phyloP scores from a whole-genome alignment of 2,329 filamentous ascomycete genomes.

The Xylaria sp. region DNA sequence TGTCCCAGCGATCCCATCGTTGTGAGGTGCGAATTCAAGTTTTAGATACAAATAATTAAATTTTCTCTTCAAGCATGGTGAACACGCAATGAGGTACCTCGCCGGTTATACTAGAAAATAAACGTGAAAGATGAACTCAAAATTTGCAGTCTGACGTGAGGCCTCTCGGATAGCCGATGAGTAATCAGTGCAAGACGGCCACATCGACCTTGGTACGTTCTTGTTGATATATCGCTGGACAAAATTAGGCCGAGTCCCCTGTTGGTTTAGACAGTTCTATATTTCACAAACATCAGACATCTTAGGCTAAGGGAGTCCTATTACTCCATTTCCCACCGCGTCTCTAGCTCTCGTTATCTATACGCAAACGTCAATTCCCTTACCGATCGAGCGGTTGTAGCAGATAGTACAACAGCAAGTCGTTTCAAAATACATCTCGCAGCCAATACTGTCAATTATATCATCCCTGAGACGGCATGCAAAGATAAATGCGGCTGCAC shows the following conservation, averaged over 20 bases:
- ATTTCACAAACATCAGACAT: neutral
- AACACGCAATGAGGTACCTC: neutral
- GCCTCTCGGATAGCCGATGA: neutral
- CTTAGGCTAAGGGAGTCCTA: neutral
- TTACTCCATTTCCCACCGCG: neutral
- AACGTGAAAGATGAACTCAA: neutral
- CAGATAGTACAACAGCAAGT: neutral
- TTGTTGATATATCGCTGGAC: neutral
- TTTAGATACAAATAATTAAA: neutral
- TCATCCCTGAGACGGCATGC: neutral
- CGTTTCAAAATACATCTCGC: neutral
- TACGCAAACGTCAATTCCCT: neutral
- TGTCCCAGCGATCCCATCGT: neutral
- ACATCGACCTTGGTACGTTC: neutral
- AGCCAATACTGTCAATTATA: neutral
- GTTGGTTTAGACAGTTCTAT: neutral
- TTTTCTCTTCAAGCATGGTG: neutral
- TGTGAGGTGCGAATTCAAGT: neutral
- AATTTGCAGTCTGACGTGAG: neutral
- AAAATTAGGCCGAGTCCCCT: neutral
- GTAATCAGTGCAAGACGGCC: neutral
- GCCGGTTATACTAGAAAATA: neutral
- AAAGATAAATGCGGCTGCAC: neutral
- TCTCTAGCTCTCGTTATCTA: neutral
- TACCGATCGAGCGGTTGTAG: neutral